phyloP scores from a whole-genome alignment of 140 eudicot species.

The Stevia rebaudiana region DNA sequence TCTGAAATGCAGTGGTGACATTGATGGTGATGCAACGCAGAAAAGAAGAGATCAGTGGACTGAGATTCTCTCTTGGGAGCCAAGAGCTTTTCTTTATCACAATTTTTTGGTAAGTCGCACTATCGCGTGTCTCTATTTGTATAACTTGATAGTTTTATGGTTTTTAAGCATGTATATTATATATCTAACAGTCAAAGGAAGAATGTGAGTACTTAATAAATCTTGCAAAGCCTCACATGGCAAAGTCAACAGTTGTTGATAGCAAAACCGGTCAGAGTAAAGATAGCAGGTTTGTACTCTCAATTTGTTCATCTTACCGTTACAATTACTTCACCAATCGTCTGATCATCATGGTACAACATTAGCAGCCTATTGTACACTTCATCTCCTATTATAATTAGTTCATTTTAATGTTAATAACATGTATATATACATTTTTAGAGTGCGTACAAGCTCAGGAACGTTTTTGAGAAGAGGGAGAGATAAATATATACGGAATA shows the following conservation, averaged over 20 bases:
- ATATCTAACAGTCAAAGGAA: slow-evolving; percentile 66
- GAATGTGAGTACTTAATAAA: slow-evolving; percentile 87
- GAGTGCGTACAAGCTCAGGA: slow-evolving; percentile 88
- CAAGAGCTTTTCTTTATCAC: slow-evolving; percentile 80
- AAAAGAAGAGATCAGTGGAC: slow-evolving; percentile 87
- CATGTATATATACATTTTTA: slow-evolving; percentile 18
- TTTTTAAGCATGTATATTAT: not conserved
- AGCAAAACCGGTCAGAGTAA: slow-evolving; percentile 80
- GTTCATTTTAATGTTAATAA: slow-evolving; percentile 3
- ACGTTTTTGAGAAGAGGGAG: slow-evolving; percentile 59
- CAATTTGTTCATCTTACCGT: not conserved
- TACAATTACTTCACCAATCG: not conserved
- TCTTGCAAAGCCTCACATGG: slow-evolving; percentile 89
- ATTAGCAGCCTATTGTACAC: not conserved
- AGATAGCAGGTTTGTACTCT: slow-evolving; percentile 78
- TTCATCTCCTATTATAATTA: not conserved
- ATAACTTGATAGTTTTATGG: not conserved
- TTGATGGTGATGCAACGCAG: slow-evolving; percentile 41
- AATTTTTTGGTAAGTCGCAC: slow-evolving; percentile 65
- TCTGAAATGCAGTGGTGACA: slow-evolving; percentile 43
- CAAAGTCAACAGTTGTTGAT: slow-evolving; percentile 93
- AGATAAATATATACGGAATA: slow-evolving; percentile 48
- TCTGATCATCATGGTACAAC: not conserved
- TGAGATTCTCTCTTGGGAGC: slow-evolving; percentile 94
- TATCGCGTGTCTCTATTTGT: not conserved